These are phyloP conservation scores for Talaromyces sp. DNA, from an alignment of 2,329 filamentous ascomycete genomes.

Conservation along the genomic window DNA sequence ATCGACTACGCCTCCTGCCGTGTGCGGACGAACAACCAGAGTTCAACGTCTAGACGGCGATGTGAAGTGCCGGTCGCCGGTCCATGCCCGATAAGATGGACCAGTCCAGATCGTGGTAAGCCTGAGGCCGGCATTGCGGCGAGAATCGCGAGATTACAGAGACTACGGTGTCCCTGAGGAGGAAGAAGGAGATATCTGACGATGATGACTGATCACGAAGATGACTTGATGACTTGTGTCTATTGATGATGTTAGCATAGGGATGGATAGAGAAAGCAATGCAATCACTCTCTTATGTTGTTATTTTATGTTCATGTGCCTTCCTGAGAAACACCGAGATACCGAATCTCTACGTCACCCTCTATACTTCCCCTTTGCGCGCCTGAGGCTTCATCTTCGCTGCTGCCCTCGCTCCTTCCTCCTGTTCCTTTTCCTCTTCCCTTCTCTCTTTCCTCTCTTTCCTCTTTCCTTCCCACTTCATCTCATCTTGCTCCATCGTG, in stretches of 20 bases:
- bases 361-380: not conserved
- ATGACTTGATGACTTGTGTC: not conserved
- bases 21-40: not conserved
- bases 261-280: not conserved
- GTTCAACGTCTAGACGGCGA: not conserved
- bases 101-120: not conserved
- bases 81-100: not conserved
- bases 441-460: not conserved
- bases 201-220: not conserved
- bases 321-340: not conserved
- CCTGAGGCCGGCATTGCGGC: not conserved
- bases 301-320: not conserved
- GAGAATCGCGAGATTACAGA: not conserved
- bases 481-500: conserved; percentile 10
- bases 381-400: not conserved
- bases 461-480: not conserved
- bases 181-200: not conserved
- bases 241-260: not conserved
- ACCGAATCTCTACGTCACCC: not conserved
- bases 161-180: not conserved
- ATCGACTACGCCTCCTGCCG: not conserved
- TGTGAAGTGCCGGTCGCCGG: not conserved
- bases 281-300: not conserved
- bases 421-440: not conserved
- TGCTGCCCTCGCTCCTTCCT: conserved; percentile 8